phyloP scores from a whole-genome alignment of 305 asterid genomes.

The Galium porrigens region DNA sequence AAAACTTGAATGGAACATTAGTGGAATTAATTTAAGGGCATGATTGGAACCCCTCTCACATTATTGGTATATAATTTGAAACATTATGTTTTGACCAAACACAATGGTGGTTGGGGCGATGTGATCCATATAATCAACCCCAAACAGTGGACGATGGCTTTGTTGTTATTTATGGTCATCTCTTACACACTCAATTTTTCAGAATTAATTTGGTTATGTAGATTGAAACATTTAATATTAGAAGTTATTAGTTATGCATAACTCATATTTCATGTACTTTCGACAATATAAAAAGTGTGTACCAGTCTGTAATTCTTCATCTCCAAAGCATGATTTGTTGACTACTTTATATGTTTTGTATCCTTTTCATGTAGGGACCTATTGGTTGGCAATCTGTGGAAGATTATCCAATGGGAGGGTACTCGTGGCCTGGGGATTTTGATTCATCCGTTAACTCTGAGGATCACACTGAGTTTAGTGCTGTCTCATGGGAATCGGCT shows the following conservation, averaged over 20 bases:
- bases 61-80: neutral
- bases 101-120: neutral
- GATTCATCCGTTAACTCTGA: conserved; percentile 46
- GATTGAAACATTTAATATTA: neutral
- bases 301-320: neutral
- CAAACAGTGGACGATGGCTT: neutral
- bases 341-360: neutral
- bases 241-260: neutral
- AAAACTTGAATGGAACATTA: neutral
- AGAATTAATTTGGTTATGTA: neutral
- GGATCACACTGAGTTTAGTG: conserved; percentile 62
- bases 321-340: conserved; percentile 5
- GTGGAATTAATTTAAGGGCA: neutral
- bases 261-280: neutral
- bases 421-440: conserved; percentile 51
- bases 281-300: neutral
- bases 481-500: conserved; percentile 88
- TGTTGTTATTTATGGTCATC: neutral
- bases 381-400: conserved; percentile 80
- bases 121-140: neutral
- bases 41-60: neutral
- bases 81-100: neutral
- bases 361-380: conserved; percentile 56
- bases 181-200: neutral
- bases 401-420: conserved; percentile 51